Conservation (phyloP, 805 yeast species). For the Kuraishia ogatae region DNA sequence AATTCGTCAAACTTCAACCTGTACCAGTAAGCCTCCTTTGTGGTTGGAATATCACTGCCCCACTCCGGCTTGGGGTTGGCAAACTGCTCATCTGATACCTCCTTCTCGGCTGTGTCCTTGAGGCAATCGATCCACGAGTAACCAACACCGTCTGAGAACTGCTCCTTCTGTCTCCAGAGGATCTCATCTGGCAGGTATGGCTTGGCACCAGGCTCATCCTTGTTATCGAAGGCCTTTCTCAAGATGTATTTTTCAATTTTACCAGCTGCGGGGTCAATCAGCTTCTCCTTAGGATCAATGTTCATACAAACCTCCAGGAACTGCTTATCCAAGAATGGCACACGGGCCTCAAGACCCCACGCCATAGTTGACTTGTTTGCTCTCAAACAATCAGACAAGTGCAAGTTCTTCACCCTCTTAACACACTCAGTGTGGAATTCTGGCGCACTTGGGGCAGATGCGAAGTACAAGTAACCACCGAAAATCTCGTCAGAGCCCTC, state of each 20-base stretch:
- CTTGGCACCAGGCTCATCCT: conserved; percentile 64
- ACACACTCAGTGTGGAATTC: conserved; percentile 97
- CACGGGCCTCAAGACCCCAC: conserved; percentile 99
- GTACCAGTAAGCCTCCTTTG: conserved; percentile 99
- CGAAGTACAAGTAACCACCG: conserved; percentile 97
- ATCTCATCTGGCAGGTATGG: conserved; percentile 96
- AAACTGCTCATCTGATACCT: conserved; percentile 83
- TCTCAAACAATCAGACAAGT: conserved; percentile 93
- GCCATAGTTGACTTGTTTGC: conserved; percentile 99
- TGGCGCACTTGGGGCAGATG: conserved; percentile 85
- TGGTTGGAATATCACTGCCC: conserved; percentile 92
- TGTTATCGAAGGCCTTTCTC: conserved; percentile 95
- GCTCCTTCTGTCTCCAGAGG: conserved; percentile 99
- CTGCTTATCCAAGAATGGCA: conserved; percentile 93
- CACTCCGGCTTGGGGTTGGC: conserved; percentile 89
- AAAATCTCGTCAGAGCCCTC: conserved; percentile 99
- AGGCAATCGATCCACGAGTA: conserved; percentile 98
- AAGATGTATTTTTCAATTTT: conserved; percentile 90
- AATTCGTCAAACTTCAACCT: conserved; percentile 92
- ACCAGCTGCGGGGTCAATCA: conserved; percentile 65
- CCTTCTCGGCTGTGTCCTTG: conserved; percentile 88
- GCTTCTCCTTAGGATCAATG: conserved; percentile 88
- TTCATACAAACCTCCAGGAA: conserved; percentile 90
- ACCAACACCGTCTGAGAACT: conserved; percentile 98
- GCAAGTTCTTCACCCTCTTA: conserved; percentile 93